Conservation (phyloP, 2,329 filamentous ascomycete species). For the Cercospora janseana region DNA sequence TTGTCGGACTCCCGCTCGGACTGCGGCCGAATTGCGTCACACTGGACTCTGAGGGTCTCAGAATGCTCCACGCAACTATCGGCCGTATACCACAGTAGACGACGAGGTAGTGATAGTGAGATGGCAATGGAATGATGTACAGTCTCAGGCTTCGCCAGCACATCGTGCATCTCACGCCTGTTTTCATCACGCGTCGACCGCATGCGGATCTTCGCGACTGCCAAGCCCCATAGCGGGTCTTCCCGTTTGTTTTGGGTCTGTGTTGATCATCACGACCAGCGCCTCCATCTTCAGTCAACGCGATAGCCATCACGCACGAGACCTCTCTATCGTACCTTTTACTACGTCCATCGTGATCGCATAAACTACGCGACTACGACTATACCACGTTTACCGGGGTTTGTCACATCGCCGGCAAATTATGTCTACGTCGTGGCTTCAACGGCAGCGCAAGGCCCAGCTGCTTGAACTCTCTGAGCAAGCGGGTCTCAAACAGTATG, state of each 20-base stretch:
- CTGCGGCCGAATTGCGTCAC: not conserved
- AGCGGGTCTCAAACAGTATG: slow-evolving; percentile 35
- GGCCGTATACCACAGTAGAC: too few relatives aligned
- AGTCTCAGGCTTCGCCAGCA: too few relatives aligned
- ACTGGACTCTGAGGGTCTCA: too few relatives aligned
- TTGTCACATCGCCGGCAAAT: slow-evolving; percentile 6
- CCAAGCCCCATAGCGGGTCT: slow-evolving; percentile 5
- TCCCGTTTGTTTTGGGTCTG: slow-evolving; percentile 15
- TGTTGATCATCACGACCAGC: slow-evolving; percentile 13
- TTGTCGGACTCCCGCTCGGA: not conserved
- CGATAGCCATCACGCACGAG: slow-evolving; percentile 15
- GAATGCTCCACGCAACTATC: not conserved
- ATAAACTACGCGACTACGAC: slow-evolving; percentile 47
- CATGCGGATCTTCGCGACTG: slow-evolving; percentile 7
- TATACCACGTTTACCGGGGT: slow-evolving; percentile 30
- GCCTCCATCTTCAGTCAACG: not conserved
- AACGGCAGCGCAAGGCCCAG: slow-evolving; percentile 32
- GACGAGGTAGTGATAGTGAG: too few relatives aligned
- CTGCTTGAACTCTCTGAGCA: slow-evolving; percentile 34
- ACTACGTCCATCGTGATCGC: slow-evolving; percentile 43
- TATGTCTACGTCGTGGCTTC: slow-evolving; percentile 34
- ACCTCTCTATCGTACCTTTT: slow-evolving; percentile 12
- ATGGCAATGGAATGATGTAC: too few relatives aligned
- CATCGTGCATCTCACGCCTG: too few relatives aligned
- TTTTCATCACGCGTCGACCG: too few relatives aligned